These are phyloP conservation scores for Kazachstania viticola DNA, from an alignment of 805 yeast genomes.

Conservation along the genomic window DNA sequence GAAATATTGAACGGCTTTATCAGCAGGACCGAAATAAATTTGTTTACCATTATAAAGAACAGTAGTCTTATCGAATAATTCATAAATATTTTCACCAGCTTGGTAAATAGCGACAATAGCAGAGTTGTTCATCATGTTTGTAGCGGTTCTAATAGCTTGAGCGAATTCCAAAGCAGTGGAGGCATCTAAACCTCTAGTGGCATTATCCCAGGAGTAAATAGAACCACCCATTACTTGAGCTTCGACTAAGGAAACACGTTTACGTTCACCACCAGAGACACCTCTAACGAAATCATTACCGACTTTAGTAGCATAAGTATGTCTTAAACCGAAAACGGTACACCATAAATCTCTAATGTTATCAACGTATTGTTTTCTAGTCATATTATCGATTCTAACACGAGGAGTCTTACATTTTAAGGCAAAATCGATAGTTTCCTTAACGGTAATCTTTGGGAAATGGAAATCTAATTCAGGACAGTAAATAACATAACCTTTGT, in stretches of 20 bases:
- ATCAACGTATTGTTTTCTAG: constrained; percentile 30
- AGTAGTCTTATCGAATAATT: constrained; percentile 49
- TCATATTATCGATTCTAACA: constrained; percentile 31
- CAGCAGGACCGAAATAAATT: constrained; percentile 46
- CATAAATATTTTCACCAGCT: constrained; percentile 54
- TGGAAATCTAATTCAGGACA: constrained; percentile 41
- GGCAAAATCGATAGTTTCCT: constrained; percentile 41
- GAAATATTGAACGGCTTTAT: constrained; percentile 43
- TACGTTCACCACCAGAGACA: constrained; percentile 64
- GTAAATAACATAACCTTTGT: constrained; percentile 40
- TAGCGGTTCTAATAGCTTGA: constrained; percentile 46
- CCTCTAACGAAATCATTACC: constrained; percentile 62
- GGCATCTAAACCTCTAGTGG: constrained; percentile 61
- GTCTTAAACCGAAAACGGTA: constrained; percentile 43
- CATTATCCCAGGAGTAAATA: constrained; percentile 55
- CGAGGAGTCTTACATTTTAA: constrained; percentile 38
- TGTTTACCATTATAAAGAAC: constrained; percentile 52
- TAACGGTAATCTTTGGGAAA: constrained; percentile 40
- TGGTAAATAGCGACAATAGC: constrained; percentile 58
- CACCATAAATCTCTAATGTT: constrained; percentile 31
- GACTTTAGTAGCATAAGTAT: constrained; percentile 50
- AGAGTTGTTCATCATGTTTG: constrained; percentile 44
- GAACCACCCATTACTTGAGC: constrained; percentile 43
- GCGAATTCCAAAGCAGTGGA: constrained; percentile 60
- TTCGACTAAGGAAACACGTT: constrained; percentile 61